phyloP scores from a whole-genome alignment of 495 filamentous ascomycete genomes.

The Xylaria intraflava region DNA sequence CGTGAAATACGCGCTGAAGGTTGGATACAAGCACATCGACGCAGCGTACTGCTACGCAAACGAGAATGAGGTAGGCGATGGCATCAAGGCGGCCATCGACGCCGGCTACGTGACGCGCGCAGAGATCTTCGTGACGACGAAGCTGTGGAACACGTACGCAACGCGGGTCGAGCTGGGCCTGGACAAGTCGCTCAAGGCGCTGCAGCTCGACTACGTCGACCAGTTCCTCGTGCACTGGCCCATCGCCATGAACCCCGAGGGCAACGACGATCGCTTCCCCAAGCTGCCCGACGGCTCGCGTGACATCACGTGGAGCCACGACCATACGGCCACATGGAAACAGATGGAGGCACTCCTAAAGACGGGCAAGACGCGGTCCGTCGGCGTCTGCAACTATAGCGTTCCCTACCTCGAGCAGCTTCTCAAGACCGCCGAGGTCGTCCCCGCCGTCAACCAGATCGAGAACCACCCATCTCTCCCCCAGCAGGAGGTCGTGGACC shows the following conservation, averaged over 20 bases:
- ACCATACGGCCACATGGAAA: slow-evolving; percentile 70
- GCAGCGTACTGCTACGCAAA: slow-evolving; percentile 54
- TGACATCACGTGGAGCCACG: slow-evolving; percentile 58
- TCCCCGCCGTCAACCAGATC: slow-evolving; percentile 86
- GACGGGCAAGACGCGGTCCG: slow-evolving; percentile 64
- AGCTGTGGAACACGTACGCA: slow-evolving; percentile 78
- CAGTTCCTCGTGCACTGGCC: slow-evolving; percentile 80
- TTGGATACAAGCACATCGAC: slow-evolving; percentile 61
- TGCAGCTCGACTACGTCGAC: slow-evolving; percentile 77
- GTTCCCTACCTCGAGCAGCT: slow-evolving; percentile 65
- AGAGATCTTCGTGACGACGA: slow-evolving; percentile 76
- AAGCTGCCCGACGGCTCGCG: slow-evolving; percentile 63
- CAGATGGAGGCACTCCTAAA: slow-evolving; percentile 66
- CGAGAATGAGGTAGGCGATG: slow-evolving; percentile 51
- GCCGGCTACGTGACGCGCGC: slow-evolving; percentile 61
- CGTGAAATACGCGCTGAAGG: slow-evolving; percentile 49
- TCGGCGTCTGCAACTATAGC: slow-evolving; percentile 82
- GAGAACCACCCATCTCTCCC: slow-evolving; percentile 83
- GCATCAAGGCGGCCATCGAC: slow-evolving; percentile 56
- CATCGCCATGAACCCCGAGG: slow-evolving; percentile 70
- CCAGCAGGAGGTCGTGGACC: slow-evolving; percentile 77
- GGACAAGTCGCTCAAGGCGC: slow-evolving; percentile 60
- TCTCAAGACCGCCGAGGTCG: slow-evolving; percentile 54
- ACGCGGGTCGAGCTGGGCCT: slow-evolving; percentile 59
- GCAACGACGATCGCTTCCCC: slow-evolving; percentile 71